phyloP scores from a whole-genome alignment of 2,329 filamentous ascomycete genomes.

The Capronia coronata region DNA sequence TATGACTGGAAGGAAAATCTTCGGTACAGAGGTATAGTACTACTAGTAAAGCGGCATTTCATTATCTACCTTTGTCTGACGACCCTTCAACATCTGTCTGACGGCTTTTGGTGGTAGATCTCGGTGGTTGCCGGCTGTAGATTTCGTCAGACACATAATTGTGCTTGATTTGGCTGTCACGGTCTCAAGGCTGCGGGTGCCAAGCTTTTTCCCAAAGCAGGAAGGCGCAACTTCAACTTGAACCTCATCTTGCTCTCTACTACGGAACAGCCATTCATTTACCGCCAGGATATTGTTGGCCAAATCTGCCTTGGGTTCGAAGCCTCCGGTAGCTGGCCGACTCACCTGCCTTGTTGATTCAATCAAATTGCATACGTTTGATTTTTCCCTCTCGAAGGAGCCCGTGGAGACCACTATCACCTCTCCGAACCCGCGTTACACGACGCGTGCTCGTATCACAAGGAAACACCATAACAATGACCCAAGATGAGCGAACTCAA shows the following conservation, averaged over 20 bases:
- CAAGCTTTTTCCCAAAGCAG: background rate
- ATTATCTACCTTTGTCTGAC: too few relatives aligned
- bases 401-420: background rate
- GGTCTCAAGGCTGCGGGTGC: background rate
- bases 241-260: background rate
- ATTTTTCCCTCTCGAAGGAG: too few relatives aligned
- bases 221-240: background rate
- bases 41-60: too few relatives aligned
- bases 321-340: too few relatives aligned
- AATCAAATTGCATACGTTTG: too few relatives aligned
- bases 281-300: background rate
- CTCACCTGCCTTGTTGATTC: too few relatives aligned
- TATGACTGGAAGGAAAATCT: background rate
- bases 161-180: background rate
- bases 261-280: background rate
- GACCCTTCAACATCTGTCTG: too few relatives aligned
- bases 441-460: background rate
- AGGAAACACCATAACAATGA: background rate
- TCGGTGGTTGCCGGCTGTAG: too few relatives aligned
- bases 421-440: background rate
- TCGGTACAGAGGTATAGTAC: background rate
- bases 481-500: slow-evolving; percentile 1
- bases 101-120: too few relatives aligned
- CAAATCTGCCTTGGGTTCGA: too few relatives aligned
- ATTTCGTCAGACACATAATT: background rate